Conservation (phyloP, 2,329 filamentous ascomycete species). For the Ophiobolus disseminans region DNA sequence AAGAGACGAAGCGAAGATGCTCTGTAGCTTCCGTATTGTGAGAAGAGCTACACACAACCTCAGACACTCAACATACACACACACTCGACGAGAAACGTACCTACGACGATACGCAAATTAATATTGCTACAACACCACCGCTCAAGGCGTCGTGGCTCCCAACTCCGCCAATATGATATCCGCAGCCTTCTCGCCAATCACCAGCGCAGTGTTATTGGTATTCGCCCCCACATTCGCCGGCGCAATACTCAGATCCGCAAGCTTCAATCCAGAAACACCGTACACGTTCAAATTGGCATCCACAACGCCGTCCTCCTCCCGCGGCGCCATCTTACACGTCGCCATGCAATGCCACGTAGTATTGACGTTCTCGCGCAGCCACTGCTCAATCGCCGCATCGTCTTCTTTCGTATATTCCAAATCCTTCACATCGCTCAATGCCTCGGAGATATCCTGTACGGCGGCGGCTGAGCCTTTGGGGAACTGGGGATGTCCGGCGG, state of each 20-base stretch:
- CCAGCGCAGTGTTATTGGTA: conserved; percentile 56
- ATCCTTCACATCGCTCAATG: conserved; percentile 19
- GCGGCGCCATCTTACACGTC: conserved; percentile 43
- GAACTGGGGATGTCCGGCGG: conserved; percentile 30
- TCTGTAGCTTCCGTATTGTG: no score
- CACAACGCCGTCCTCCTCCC: conserved; percentile 39
- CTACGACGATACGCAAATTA: no score
- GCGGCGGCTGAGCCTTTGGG: conserved; percentile 25
- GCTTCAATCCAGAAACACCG: conserved; percentile 43
- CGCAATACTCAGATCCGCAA: conserved; percentile 53
- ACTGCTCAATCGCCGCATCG: conserved; percentile 50
- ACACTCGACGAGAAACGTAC: no score
- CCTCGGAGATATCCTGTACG: conserved; percentile 14
- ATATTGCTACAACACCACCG: no score
- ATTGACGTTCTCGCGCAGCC: conserved; percentile 45
- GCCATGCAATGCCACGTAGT: conserved; percentile 45
- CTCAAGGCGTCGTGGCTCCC: not conserved
- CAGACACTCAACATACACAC: no score
- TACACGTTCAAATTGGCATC: conserved; percentile 38
- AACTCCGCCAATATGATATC: conserved; percentile 34
- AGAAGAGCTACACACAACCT: no score
- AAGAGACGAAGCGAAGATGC: no score
- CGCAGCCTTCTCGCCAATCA: conserved; percentile 43
- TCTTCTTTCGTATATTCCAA: conserved; percentile 39
- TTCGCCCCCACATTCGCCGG: conserved; percentile 56